These are phyloP conservation scores for Proliferodiscus dingleyae DNA, from an alignment of 2,329 filamentous ascomycete species.

Conservation along the genomic window DNA sequence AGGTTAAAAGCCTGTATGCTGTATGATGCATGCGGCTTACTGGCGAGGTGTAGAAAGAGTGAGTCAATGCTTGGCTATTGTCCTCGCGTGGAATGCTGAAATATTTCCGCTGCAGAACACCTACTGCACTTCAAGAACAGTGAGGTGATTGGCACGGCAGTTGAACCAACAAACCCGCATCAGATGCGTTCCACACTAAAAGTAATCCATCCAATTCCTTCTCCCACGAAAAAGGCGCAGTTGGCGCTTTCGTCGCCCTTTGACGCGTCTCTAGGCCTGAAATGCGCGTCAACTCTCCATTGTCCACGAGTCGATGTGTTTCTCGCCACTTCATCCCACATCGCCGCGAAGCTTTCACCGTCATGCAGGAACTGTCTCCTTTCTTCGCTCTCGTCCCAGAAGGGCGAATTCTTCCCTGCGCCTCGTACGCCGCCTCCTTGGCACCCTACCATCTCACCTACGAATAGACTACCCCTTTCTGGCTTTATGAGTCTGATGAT, in stretches of 20 bases:
- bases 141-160: background rate
- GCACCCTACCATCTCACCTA: constrained; percentile 12
- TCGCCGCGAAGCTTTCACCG: constrained; percentile 9
- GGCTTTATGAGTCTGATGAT: constrained; percentile 14
- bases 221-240: constrained; percentile 11
- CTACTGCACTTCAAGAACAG: background rate
- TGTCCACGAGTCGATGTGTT: constrained; percentile 15
- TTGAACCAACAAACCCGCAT: background rate
- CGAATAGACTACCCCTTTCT: constrained; percentile 7
- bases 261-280: constrained; percentile 13
- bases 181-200: constrained; percentile 9
- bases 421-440: constrained; percentile 3
- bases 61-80: background rate
- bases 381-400: constrained; percentile 6
- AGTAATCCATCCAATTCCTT: too few relatives aligned
- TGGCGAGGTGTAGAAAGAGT: background rate
- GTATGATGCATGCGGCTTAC: background rate
- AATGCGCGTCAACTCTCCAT: constrained; percentile 20
- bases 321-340: constrained; percentile 13
- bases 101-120: background rate
- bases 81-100: background rate
- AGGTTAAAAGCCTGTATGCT: background rate
- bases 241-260: constrained; percentile 1
- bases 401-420: background rate
- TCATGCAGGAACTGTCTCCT: constrained; percentile 11